phyloP scores from a whole-genome alignment of 805 yeast species.

The Clavispora santaluciae region DNA sequence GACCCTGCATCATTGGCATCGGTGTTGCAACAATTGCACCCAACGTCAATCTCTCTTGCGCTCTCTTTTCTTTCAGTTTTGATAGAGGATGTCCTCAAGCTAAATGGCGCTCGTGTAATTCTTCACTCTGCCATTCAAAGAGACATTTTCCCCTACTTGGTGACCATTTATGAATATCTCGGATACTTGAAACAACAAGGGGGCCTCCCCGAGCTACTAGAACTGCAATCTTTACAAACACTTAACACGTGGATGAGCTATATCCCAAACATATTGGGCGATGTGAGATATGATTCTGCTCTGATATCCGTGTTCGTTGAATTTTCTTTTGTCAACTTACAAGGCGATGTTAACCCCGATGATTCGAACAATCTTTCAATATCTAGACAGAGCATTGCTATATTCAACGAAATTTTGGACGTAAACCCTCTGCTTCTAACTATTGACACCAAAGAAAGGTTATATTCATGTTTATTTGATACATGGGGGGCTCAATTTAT shows the following conservation, averaged over 20 bases:
- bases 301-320: conserved; percentile 7
- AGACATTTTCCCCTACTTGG: conserved; percentile 25
- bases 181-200: conserved; percentile 1
- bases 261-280: conserved; percentile 30
- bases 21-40: conserved; percentile 1
- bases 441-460: conserved; percentile 23
- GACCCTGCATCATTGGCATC: conserved; percentile 1
- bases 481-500: conserved; percentile 44
- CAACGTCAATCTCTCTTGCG: conserved; percentile 10
- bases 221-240: conserved; percentile 20
- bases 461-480: conserved; percentile 34
- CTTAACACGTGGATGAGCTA: conserved; percentile 35
- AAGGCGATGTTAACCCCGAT: not conserved
- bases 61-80: conserved; percentile 40
- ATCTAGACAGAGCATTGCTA: conserved; percentile 20
- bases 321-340: conserved; percentile 17
- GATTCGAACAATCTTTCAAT: conserved; percentile 12
- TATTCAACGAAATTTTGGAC: conserved; percentile 43
- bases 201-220: conserved; percentile 8
- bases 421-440: conserved; percentile 39
- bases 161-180: conserved; percentile 17
- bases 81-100: conserved; percentile 48
- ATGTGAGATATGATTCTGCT: conserved; percentile 23
- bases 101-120: conserved; percentile 16
- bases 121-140: conserved; percentile 38